Evolutionary conservation across 2,329 filamentous ascomycete genomes (phyloP), one percentile per base, ranked within the genome.

Genomic region (Amauroascus verrucosus): DNA sequence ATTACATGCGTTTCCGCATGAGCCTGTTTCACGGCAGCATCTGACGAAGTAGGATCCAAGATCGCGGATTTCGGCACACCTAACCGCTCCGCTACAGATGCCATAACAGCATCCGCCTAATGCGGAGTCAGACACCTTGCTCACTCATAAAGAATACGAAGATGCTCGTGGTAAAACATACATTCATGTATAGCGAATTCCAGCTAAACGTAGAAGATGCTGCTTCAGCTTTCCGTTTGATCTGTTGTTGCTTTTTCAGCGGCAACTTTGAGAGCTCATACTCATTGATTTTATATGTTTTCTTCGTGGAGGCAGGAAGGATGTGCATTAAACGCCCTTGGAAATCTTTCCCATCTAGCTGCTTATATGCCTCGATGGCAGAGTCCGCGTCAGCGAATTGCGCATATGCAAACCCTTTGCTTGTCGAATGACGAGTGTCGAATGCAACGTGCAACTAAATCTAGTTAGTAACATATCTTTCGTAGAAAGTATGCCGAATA

Each of bases 101-200:
- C 83, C 71, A 96, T 90, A 50, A 98, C 89, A 48, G 93, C 88
- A 73, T 98, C 90, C 38, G 77, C 67, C 74, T 77, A 53, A 11
- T 26, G 54, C 45, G 30, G 9, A n/a, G 35, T 47, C 16, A 52
- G 41, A 37, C 5, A 26, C 3, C 14, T 22, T 20, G n/a, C 1
- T 1, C 54, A 37, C 32, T 22, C 54, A 67, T 61, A 66, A 62
- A 54, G 46, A 54, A 52, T 30, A 35, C 24, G 13, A 44, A 2
- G 30, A 5, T 8, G 6, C 30, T 20, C 11, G 41, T 33, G 41
- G 7, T 38, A n/a, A 38, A 44, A 66, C 66, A 67, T 72, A 88
- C 86, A 70, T 86, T 96, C 86, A 98, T 94, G 70, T 93, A 98
- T n/a, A 98, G 76, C n/a, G 90, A 91, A 74, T 98, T 98, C 93